Conservation (phyloP, 192 early-diverging fungal species). For the Pilaira anomala region DNA sequence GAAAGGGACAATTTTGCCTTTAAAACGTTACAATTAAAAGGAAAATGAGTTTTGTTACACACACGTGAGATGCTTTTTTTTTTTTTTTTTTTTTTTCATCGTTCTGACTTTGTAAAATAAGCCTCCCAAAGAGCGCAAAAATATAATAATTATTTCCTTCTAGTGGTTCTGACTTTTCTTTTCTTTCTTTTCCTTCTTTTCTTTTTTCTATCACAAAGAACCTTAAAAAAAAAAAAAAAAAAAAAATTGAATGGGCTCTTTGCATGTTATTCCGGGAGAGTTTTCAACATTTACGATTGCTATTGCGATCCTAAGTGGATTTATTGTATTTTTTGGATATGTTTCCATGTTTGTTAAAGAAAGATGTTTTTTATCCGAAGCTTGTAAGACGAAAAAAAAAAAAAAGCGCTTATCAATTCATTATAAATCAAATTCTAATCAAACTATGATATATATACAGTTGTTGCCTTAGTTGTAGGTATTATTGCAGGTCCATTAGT, state of each 20-base stretch:
- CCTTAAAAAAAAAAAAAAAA: too few species aligned
- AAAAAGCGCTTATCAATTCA: background rate
- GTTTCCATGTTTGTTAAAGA: conserved; percentile 72
- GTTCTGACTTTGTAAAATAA: too few species aligned
- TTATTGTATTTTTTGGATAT: conserved; percentile 66
- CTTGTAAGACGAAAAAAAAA: conserved; percentile 45
- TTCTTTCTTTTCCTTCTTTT: too few species aligned
- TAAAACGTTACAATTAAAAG: too few species aligned
- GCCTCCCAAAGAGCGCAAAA: too few species aligned
- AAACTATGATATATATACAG: conserved; percentile 25
- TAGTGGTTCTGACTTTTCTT: too few species aligned
- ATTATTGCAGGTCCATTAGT: conserved; percentile 78
- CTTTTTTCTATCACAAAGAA: too few species aligned
- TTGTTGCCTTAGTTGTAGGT: conserved; percentile 81
- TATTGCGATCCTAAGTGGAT: conserved; percentile 64
- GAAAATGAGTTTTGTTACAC: too few species aligned
- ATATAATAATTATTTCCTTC: too few species aligned
- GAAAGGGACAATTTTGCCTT: too few species aligned
- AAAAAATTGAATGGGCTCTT: background rate
- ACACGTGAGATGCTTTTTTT: too few species aligned
- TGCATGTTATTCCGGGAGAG: conserved; percentile 34
- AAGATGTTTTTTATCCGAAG: conserved; percentile 68
- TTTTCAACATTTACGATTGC: conserved; percentile 42
- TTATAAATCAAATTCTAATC: background rate
- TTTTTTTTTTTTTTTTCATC: too few species aligned